Base-by-base conservation (phyloP, 768 basidiomycete species). In the Auriscalpium orientale region DNA sequence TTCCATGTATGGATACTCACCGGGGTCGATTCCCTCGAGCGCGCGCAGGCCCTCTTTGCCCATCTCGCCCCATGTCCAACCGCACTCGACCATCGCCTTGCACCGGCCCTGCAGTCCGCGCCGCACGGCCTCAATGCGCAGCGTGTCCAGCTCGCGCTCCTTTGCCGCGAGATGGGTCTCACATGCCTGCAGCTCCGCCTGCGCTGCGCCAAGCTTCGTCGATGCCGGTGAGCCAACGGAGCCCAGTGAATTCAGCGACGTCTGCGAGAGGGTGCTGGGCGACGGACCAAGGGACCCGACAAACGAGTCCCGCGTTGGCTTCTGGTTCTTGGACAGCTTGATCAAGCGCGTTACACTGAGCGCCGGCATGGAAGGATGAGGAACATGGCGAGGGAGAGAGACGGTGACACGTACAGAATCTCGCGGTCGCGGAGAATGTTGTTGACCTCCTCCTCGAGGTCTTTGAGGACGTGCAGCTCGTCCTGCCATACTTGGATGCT, bases 151-250 rank as follows among this genome's bases (percentile, higher is more conserved):
- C 56, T 84, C 84, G 18, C 71, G 76, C 65, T 93, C 89, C 66
- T 89, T 89, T 28, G 71, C 57, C 0, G 84, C 84, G 2, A 93
- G 76, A 54, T 86, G 86, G 0, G 79, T 73, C 65, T 93, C 90
- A 67, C 91, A 93, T 9, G 88, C 91, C 62, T 90, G 89, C 18
- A 92, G 73, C 59, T 91, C 87, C 0, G 84, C 73, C 60, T 91
- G 90, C 0, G 89, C 88, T 2, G 80, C 71, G 0, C 73, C 72
- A 8, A 89, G 76, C 64, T 88, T 89, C 16, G 70, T 58, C 3
- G 61, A 47, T 11, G 53, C 35, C 12, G 46, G 13, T 1, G 35
- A 38, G 16, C 44, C 22, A 11, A 46, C 18, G 0, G 35, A 61
- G 57, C 22, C 63, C 55, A 46, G 64, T 40, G 55, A 65, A 43